Base-by-base conservation (phyloP, 805 yeast genomes). In the Hemisphaericaspora nanyangensis region DNA sequence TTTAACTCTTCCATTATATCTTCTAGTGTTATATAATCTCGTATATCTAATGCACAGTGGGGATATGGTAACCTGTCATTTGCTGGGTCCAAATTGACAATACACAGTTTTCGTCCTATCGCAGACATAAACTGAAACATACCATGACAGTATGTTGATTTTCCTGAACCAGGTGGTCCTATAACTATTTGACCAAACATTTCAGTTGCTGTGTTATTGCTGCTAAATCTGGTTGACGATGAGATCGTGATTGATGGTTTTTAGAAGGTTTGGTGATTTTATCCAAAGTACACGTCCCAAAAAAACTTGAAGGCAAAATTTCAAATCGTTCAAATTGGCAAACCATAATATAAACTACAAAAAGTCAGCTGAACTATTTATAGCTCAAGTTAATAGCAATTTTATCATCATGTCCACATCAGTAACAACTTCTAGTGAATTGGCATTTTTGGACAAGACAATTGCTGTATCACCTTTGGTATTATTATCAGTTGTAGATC, bases 81-180 rank as follows among this genome's bases (percentile, higher is more conserved):
- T 0, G 96, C 95, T 1, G 98, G 98, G 56, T 93, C 99, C 46
- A 93, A 72, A 55, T 93, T 93, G 16, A 93, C 68, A 2, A 93
- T 74, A n/a, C 86, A 72, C 34, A 85, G 80, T 51, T 86, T 84
- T 44, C 99, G 70, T 5, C 99, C 99, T 37, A 95, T 89, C 1
- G 98, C 96, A 43, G 85, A 83, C 51, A 91, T 73, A 60, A 93
- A 93, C 66, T 93, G 98, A 47, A 76, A 76, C 80, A 91, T 80
- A 31, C 99, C 99, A 58, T 80, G 71, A 59, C 97, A 90, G 58
- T 87, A 93, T 0, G 99, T 95, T 0, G 96, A 86, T 55, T 93
- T 93, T 1, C 99, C 99, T 0, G 95, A 76, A 1, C 99, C 99
- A 0, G 99, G 99, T 0, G 99, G 98, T 0, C 99, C 99, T 28